phyloP scores from a whole-genome alignment of 768 basidiomycete genomes.

The Fibroporia radiculosa region DNA sequence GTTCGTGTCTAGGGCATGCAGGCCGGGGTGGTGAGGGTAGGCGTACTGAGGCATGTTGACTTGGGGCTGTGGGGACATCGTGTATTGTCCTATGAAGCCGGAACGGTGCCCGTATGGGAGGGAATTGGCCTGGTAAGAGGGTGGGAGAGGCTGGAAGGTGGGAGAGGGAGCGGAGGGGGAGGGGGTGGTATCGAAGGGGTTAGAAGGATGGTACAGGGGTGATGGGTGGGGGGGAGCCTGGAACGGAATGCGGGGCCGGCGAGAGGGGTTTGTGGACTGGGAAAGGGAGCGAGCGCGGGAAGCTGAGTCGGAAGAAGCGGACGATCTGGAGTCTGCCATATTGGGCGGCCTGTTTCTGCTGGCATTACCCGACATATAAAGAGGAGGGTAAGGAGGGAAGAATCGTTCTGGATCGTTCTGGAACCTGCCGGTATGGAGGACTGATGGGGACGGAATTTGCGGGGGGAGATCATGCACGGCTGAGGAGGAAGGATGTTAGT shows the following conservation, averaged over 20 bases:
- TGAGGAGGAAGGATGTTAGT: conserved; percentile 4
- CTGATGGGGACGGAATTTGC: conserved; percentile 8
- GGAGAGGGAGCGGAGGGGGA: conserved; percentile 12
- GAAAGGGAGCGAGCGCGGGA: conserved; percentile 15
- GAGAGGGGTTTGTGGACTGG: conserved; percentile 14
- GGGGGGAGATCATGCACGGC: conserved; percentile 14
- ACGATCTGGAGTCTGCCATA: conserved; percentile 18
- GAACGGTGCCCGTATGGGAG: conserved; percentile 21
- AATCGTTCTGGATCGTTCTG: conserved; percentile 18
- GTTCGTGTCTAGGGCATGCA: conserved; percentile 27
- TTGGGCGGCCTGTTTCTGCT: conserved; percentile 8
- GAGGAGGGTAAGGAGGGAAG: conserved; percentile 10
- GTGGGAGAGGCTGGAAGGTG: conserved; percentile 18
- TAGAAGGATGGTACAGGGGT: conserved; percentile 5
- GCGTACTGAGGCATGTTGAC: conserved; percentile 19
- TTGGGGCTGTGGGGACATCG: conserved; percentile 32
- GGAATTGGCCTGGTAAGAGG: conserved; percentile 8
- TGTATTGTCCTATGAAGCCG: conserved; percentile 38
- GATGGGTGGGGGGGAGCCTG: conserved; percentile 10
- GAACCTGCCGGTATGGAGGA: conserved; percentile 9
- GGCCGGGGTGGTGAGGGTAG: conserved; percentile 29
- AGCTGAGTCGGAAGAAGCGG: conserved; percentile 10
- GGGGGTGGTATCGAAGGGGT: conserved; percentile 21
- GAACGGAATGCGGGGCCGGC: conserved; percentile 15
- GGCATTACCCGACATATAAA: conserved; percentile 16